Base-by-base conservation (phyloP, 1,284 basidiomycete genomes). In the Trametes sp. region DNA sequence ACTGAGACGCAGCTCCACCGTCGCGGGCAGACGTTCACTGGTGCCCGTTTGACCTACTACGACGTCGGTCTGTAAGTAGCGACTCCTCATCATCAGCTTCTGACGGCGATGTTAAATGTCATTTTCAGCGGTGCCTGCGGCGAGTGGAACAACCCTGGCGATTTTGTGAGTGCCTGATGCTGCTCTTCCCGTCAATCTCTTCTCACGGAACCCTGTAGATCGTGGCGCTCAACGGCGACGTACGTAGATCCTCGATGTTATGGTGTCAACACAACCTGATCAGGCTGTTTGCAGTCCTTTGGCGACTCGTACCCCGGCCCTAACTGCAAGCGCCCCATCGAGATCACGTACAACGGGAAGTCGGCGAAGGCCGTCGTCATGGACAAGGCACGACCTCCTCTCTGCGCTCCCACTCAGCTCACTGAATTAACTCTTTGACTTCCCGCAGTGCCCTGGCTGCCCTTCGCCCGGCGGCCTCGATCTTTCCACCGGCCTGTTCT, bases 401-500 rank as follows among this genome's bases (percentile, higher is more conserved):
- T 24, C 13, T 24, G 28, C 19, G 29, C 49, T 24, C 21, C 28
- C 2, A 5, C 28, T 52, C 24, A 46, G 35, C 28, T 33, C 23
- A 31, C 8, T 21, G 35, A 24, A 31, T 35, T 9, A 38, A n/a
- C n/a, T n/a, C n/a, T n/a, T n/a, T n/a, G n/a, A n/a, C n/a, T n/a
- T n/a, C 23, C 14, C n/a, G 16, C 52, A 91, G 85, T 94, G 92
- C 75, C 85, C 84, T 57, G 87, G 84, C 31, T 95, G 93, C 74
- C 85, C 87, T 2, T 44, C 42, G 8, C 83, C 75, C 46, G 87
- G 85, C 38, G 92, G 85, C 45, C 85, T 98, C 60, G 95, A 98
- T 80, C 81, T 96, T 64, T 91, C 92, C 26, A 74, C 76, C 13
- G 83, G 87, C 55, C 85, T 98, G 46, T 98, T 98, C 80, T 54